phyloP scores from a whole-genome alignment of 75 land plant species.

The Picea glauca region DNA sequence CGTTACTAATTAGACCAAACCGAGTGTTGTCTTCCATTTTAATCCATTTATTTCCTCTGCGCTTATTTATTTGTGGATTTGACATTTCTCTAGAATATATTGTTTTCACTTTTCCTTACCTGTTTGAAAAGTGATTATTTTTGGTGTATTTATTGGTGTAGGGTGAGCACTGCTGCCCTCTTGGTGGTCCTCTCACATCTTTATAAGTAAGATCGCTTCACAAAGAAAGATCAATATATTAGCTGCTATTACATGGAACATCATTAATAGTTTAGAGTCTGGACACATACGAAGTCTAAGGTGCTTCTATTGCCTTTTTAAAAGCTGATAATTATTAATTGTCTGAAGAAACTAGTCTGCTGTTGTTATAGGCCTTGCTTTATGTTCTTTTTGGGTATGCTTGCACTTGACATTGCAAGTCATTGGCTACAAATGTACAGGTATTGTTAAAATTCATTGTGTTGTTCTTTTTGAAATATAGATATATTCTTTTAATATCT shows the following conservation, averaged over 20 bases:
- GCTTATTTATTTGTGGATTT: too few species aligned
- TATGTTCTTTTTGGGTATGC: constrained; percentile 66
- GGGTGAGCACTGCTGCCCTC: constrained; percentile 98
- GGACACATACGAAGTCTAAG: not conserved
- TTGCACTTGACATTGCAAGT: constrained; percentile 90
- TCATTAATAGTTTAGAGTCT: not conserved
- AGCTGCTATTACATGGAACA: not conserved
- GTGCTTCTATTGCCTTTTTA: not conserved
- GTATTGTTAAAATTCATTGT: constrained; percentile 21
- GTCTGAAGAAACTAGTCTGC: not conserved
- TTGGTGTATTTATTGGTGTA: constrained; percentile 14
- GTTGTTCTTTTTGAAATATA: not conserved
- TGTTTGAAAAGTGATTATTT: too few species aligned
- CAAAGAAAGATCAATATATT: not conserved
- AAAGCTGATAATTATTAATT: not conserved
- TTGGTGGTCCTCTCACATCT: constrained; percentile 86
- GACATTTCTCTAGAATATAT: too few species aligned
- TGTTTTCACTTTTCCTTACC: too few species aligned
- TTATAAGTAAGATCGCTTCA: constrained; percentile 51
- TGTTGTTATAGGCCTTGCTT: constrained; percentile 61
- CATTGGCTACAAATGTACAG: constrained; percentile 99
- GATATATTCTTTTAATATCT: not conserved
- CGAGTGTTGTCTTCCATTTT: not conserved
- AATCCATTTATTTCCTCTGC: not conserved
- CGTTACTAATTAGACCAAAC: not conserved